A percentile compares a stretch with the other conserved stretches of the same genome.
phyloP scores from a whole-genome alignment of 805 yeast species.

The Kluyveromyces wickerhamii region DNA sequence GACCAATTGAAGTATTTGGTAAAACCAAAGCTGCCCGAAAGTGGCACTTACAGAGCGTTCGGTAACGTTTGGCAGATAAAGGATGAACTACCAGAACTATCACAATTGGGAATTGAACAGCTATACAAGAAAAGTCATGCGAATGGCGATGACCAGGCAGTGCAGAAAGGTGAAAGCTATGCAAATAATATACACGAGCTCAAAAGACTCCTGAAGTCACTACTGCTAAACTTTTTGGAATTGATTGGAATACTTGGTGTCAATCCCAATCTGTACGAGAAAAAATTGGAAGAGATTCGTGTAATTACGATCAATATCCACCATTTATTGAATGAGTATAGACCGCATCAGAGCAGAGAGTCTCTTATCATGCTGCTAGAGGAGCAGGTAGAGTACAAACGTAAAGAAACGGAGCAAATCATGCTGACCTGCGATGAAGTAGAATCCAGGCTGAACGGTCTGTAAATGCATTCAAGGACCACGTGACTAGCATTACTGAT shows the following conservation, averaged over 20 bases:
- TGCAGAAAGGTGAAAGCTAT: slow-evolving; percentile 30
- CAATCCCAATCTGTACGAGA: slow-evolving; percentile 56
- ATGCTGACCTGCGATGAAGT: slow-evolving; percentile 36
- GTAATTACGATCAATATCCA: slow-evolving; percentile 81
- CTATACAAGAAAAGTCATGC: slow-evolving; percentile 39
- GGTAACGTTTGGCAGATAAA: slow-evolving; percentile 80
- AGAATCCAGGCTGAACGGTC: slow-evolving; percentile 28
- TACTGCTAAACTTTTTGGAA: slow-evolving; percentile 73
- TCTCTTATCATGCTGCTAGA: slow-evolving; percentile 67
- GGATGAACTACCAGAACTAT: slow-evolving; percentile 69
- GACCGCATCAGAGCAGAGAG: slow-evolving; percentile 94
- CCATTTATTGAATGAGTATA: slow-evolving; percentile 81
- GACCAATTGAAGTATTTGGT: slow-evolving; percentile 40
- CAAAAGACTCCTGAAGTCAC: slow-evolving; percentile 69
- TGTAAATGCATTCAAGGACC: slow-evolving; percentile 16
- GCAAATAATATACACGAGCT: slow-evolving; percentile 57
- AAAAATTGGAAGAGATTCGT: slow-evolving; percentile 71
- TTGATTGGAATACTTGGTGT: slow-evolving; percentile 68
- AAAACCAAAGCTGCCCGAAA: slow-evolving; percentile 60
- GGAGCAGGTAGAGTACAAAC: slow-evolving; percentile 60
- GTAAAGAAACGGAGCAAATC: slow-evolving; percentile 41
- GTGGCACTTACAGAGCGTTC: slow-evolving; percentile 69
- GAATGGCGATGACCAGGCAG: slow-evolving; percentile 15
- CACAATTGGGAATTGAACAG: slow-evolving; percentile 71
- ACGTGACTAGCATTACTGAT: neutral